Base-by-base conservation (phyloP, 2,329 filamentous ascomycete genomes). In the Penicillium brevicompactum region DNA sequence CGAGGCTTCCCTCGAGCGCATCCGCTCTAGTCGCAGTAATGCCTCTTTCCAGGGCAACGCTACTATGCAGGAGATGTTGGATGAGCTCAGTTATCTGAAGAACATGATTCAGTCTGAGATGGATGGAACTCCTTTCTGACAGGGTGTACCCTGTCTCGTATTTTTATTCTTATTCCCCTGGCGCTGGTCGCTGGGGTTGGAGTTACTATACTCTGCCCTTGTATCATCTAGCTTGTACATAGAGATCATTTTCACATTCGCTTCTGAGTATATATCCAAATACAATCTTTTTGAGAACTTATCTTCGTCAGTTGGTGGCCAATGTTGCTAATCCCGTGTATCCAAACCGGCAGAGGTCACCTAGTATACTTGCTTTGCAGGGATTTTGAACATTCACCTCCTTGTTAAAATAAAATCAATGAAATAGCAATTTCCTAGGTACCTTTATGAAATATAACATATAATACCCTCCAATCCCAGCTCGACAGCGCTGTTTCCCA, bases 61-160 rank as follows among this genome's bases (percentile, higher is more conserved):
- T 34, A 74, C 73, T 16, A 77, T 82, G 70, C 74, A 78, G 58
- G 75, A 80, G 59, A 67, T 82, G 55, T 72, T 82, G 63, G 76
- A 78, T 58, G 80, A 83, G 57, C 68, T 82, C 66, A 78, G 78
- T 51, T 82, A 83, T 63, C 67, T 83, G 40, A 77, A 78, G 22
- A 73, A 74, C 50, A 71, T 79, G 55, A 82, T 82, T 32, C 70
- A 73, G 51, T 67, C 67, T 55, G 70, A 67, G 38, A 60, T 60
- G 57, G 60, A 66, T 37, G 66, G 63, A 9, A 52, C 59, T 43
- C 63, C 63, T 5, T 66, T 66, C 34, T 64, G 53, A 53, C 32
- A 14, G 37, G 16, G 2, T 21, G 6, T 1, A 21, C 27, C 10
- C 5, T 41, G 10, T 50, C 50, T 43, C 21, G 21, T 30, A 22